Evolutionary conservation across 495 filamentous ascomycete genomes (phyloP).

Genomic region (Lasiosphaeriaceae sp.): DNA sequence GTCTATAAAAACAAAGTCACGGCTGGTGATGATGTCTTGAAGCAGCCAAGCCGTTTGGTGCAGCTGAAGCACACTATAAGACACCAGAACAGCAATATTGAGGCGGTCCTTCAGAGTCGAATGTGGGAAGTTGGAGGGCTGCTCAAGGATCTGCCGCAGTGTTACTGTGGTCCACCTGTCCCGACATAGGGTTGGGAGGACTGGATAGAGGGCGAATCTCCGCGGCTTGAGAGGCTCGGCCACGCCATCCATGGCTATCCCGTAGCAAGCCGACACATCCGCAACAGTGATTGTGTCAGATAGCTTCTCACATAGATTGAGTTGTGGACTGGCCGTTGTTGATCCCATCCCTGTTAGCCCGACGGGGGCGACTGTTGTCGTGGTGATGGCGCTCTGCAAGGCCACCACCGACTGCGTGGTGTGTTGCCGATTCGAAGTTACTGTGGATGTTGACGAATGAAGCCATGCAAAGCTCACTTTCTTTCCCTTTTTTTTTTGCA

Average conservation of each 20-base stretch:
- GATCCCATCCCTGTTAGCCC: too few species aligned
- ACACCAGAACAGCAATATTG: constrained; percentile 21
- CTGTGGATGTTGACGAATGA: not conserved
- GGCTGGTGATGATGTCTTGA: constrained; percentile 18
- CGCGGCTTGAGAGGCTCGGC: not conserved
- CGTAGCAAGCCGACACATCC: not conserved
- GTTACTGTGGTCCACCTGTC: constrained; percentile 1
- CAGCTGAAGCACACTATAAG: constrained; percentile 26
- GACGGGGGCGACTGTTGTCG: too few species aligned
- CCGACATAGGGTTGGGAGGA: not conserved
- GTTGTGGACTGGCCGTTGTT: not conserved
- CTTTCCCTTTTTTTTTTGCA: not conserved
- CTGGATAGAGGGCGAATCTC: not conserved
- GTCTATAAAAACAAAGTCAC: constrained; percentile 20
- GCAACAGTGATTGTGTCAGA: not conserved
- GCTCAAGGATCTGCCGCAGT: constrained; percentile 9
- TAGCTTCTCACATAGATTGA: not conserved
- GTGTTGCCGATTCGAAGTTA: not conserved
- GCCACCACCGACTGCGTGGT: not conserved
- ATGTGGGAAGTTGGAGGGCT: not conserved
- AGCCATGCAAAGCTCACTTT: not conserved
- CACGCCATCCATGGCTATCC: not conserved
- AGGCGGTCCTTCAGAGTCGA: constrained; percentile 14
- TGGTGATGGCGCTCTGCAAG: not conserved
- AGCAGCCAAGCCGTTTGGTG: constrained; percentile 24